A percentile compares a stretch with the other conserved stretches of the same genome.
Evolutionary conservation across 208 protist genomes (phyloP).

Genomic region (Crithidia brevicula): DNA sequence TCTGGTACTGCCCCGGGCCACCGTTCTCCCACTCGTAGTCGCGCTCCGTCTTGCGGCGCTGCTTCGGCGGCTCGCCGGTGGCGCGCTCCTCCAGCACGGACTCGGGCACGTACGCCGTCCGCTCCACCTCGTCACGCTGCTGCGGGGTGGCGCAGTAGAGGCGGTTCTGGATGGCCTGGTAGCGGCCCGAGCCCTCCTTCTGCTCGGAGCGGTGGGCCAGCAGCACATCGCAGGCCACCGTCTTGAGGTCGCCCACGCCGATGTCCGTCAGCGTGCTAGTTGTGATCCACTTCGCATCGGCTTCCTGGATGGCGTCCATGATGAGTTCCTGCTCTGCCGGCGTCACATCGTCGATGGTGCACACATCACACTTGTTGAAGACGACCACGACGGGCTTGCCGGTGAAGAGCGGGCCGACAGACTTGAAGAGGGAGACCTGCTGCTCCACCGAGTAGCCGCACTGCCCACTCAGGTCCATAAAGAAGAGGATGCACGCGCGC

Average conservation of each 20-base stretch:
- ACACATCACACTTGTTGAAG: constrained; percentile 99
- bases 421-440: constrained; percentile 98
- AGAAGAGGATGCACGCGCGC: constrained; percentile 97
- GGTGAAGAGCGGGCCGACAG: constrained; percentile 98
- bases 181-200: constrained; percentile 94
- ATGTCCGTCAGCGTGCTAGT: constrained; percentile 97
- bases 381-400: constrained; percentile 99
- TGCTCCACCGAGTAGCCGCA: constrained; percentile 99
- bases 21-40: constrained; percentile 94
- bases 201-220: constrained; percentile 94
- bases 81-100: constrained; percentile 64
- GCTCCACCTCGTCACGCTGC: constrained; percentile 88
- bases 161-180: constrained; percentile 92
- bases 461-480: constrained; percentile 99
- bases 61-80: constrained; percentile 34
- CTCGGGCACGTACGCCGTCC: constrained; percentile 78
- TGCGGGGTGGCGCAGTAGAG: constrained; percentile 91
- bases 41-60: constrained; percentile 88
- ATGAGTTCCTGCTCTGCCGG: constrained; percentile 88
- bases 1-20: constrained; percentile 93
- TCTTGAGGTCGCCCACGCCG: constrained; percentile 92
- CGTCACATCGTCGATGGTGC: constrained; percentile 89
- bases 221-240: constrained; percentile 95
- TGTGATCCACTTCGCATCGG: constrained; percentile 87
- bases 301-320: constrained; percentile 83